Evolutionary conservation across 345 rosid genomes (phyloP), one percentile per base, ranked within the genome.

Genomic region (Aegle marmelos): DNA sequence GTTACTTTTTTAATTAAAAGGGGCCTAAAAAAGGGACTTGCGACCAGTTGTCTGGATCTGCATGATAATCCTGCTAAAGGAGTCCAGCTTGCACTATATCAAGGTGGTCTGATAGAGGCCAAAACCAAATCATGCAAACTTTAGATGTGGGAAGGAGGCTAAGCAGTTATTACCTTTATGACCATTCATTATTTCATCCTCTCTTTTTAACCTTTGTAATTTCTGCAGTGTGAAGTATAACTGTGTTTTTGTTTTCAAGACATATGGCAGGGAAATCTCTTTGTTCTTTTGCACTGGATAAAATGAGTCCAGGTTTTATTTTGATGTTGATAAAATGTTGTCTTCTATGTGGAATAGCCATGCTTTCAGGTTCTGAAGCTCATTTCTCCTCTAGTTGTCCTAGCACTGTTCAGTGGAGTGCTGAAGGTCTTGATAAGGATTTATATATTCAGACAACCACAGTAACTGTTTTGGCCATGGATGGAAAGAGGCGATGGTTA

Each of bases 401-500:
- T 77, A 74, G 81, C 83, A 87, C 80, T 84, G 69, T 87, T 79
- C 82, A 88, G 66, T 91, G 99, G 99, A 92, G 86, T 78, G 89
- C 90, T 85, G 94, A 91, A 84, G 91, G 91, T 72, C 94, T 96
- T 76, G 99, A 96, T 83, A 91, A 86, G 92, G 99, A 96, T 87
- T 82, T 96, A 41, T 90, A 91, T 80, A 94, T 96, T 74, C 87
- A 89, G 82, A 85, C 95, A 73, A 87, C 87, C 59, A 92, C 95
- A 22, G 89, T 96, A 78, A 96, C 98, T 37, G 88, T 94, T 84
- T 91, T 96, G 91, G 99, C 99, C 72, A 96, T 96, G 99, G 99
- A 96, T 80, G 99, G 99, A 76, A 94, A 94, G 86, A 88, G 98
- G 84, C 90, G 99, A 73, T 96, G 99, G 99, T 81, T 96, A 84